Evolutionary conservation across 2,329 filamentous ascomycete species (phyloP), one percentile per base, ranked within the genome.

Genomic region (Scedosporium aurantiacum): DNA sequence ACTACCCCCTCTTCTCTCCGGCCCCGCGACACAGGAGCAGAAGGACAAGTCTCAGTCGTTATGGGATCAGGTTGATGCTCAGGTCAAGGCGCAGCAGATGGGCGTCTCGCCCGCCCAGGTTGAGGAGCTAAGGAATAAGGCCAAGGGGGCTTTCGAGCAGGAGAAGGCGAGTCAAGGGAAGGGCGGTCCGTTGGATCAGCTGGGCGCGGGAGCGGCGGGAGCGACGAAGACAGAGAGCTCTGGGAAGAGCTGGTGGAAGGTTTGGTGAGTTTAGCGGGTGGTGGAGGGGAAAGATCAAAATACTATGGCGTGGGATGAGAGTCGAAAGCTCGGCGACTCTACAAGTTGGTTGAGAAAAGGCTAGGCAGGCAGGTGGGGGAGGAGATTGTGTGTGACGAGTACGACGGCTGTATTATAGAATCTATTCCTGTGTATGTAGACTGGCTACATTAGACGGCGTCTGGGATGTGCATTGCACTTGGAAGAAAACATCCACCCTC

Each of bases 181-280:
- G 12, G 81, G 80, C 21, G 82, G 81, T 1, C 75, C 75, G 58
- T 68, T 83, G 54, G 81, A 83, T 66, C 76, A 76, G 62, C 63
- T 82, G 2, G 80, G 79, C 0, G 67, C 78, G 32, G 72, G 76
- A 37, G 66, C 67, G 23, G 67, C 61, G 37, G 64, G 62, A 37
- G 66, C 63, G 63, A 63, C 63, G 21, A 68, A 66, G 64, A 61
- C 68, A 40, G 59, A 54, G 50, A 21, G 69, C 1, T 67, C 71
- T 56, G 80, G 79, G 74, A 82, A 79, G 72, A 74, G 78, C 23
- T 79, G 79, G 75, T 68, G 71, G 61, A 81, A 76, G 75, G 71
- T 70, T 5, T 75, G 71, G 71, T 74, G 64, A 68, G 57, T 41
- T 54, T 25, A 61, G 74, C 69, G 63, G 64, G 58, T 59, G 64